These are phyloP conservation scores for Volutella citrinella DNA, from an alignment of 2,329 filamentous ascomycete species.

Conservation along the genomic window DNA sequence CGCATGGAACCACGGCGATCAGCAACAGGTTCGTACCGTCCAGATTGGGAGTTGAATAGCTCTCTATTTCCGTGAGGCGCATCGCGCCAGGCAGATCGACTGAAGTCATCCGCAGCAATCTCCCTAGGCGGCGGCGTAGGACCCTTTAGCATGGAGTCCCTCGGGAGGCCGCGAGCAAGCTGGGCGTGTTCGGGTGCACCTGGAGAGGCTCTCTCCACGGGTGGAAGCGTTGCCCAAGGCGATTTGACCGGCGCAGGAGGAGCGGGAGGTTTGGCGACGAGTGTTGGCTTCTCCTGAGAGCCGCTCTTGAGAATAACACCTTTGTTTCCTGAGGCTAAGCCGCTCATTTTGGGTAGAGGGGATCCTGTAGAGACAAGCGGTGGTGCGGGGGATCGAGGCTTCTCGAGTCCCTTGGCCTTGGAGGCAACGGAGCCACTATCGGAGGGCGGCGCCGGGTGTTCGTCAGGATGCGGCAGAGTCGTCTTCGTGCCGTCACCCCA, in stretches of 20 bases:
- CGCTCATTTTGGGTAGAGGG: slow-evolving; percentile 42
- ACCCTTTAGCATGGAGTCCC: slow-evolving; percentile 55
- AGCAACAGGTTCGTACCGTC: slow-evolving; percentile 83
- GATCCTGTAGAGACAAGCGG: slow-evolving; percentile 32
- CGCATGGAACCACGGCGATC: slow-evolving; percentile 72
- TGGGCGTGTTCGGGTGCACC: slow-evolving; percentile 55
- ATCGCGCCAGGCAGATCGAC: slow-evolving; percentile 77
- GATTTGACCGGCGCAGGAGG: slow-evolving; percentile 75
- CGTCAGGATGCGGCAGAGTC: slow-evolving; percentile 63
- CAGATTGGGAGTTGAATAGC: slow-evolving; percentile 92
- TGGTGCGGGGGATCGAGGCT: slow-evolving; percentile 44
- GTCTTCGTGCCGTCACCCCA: slow-evolving; percentile 89
- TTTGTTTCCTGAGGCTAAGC: slow-evolving; percentile 53
- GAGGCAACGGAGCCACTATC: slow-evolving; percentile 23
- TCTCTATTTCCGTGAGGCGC: slow-evolving; percentile 64
- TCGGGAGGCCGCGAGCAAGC: slow-evolving; percentile 46
- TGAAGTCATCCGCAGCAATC: slow-evolving; percentile 93
- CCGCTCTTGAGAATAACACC: slow-evolving; percentile 64
- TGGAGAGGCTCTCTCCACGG: slow-evolving; percentile 77
- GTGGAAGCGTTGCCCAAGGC: slow-evolving; percentile 85
- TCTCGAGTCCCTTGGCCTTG: slow-evolving; percentile 32
- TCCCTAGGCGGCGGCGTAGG: slow-evolving; percentile 64
- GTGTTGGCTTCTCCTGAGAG: slow-evolving; percentile 64
- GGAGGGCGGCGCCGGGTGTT: slow-evolving; percentile 33
- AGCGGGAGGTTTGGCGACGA: slow-evolving; percentile 69